These are phyloP conservation scores for Xylariaceae sp. DNA, from an alignment of 2,329 filamentous ascomycete species.

Conservation along the genomic window DNA sequence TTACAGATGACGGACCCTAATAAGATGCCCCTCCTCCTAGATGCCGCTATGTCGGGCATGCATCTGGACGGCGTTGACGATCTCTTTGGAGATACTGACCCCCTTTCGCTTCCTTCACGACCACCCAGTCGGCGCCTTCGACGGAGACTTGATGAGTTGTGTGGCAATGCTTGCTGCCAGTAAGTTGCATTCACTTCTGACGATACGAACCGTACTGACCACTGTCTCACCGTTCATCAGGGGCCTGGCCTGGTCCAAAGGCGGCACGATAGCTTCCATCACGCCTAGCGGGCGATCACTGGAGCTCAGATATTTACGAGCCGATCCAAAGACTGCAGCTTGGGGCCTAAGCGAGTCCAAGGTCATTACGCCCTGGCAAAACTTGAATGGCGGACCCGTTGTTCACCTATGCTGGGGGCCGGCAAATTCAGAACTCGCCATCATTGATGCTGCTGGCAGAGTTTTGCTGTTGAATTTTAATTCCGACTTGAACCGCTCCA, in stretches of 20 bases:
- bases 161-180: constrained; percentile 73
- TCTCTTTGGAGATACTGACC: constrained; percentile 66
- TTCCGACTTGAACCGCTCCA: constrained; percentile 67
- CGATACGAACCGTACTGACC: constrained; percentile 1
- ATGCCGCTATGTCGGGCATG: constrained; percentile 52
- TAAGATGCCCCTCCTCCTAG: constrained; percentile 48
- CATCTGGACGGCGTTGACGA: constrained; percentile 62
- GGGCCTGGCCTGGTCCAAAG: constrained; percentile 79
- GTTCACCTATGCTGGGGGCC: constrained; percentile 78
- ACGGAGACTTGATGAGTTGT: constrained; percentile 70
- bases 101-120: constrained; percentile 46
- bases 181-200: constrained; percentile 41
- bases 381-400: constrained; percentile 59
- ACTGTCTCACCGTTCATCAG: constrained; percentile 40
- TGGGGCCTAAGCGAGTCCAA: constrained; percentile 76
- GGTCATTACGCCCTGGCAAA: constrained; percentile 53
- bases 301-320: constrained; percentile 66
- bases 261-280: constrained; percentile 79
- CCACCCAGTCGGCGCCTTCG: constrained; percentile 61
- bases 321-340: constrained; percentile 60
- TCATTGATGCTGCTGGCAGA: constrained; percentile 73
- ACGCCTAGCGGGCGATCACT: constrained; percentile 64
- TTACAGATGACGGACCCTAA: constrained; percentile 33
- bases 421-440: constrained; percentile 70
- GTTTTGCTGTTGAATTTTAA: constrained; percentile 68